A percentile compares a stretch with the other conserved stretches of the same genome.
phyloP scores from a whole-genome alignment of 2,329 filamentous ascomycete species.

The Trichophyton rubrum region DNA sequence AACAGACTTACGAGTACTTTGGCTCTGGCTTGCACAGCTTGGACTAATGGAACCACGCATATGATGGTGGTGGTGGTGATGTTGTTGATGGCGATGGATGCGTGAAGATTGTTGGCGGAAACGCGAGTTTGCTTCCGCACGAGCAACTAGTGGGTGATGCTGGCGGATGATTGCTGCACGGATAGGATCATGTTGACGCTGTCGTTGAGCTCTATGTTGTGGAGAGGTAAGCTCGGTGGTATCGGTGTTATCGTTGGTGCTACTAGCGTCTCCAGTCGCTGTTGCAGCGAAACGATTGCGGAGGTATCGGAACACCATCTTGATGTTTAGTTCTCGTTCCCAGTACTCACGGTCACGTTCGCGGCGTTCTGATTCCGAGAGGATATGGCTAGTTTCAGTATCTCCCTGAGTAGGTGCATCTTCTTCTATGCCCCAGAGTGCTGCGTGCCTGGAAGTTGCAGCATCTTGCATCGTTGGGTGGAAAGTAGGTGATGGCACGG shows the following conservation, averaged over 20 bases:
- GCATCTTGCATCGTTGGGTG: conserved; percentile 36
- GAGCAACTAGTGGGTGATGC: conserved; percentile 72
- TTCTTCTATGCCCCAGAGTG: conserved; percentile 56
- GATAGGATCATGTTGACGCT: conserved; percentile 50
- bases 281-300: conserved; percentile 53
- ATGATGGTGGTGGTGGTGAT: conserved; percentile 21
- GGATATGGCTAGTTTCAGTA: conserved; percentile 8
- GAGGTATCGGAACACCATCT: conserved; percentile 81
- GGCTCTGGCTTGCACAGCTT: conserved; percentile 76
- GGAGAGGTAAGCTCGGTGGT: conserved; percentile 19
- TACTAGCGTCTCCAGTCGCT: conserved; percentile 24
- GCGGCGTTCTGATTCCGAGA: conserved; percentile 22
- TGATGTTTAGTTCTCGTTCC: conserved; percentile 84
- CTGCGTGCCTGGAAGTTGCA: conserved; percentile 37
- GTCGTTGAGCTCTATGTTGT: conserved; percentile 25
- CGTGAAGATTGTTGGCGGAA: conserved; percentile 32
- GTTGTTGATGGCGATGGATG: conserved; percentile 23
- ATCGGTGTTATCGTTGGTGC: conserved; percentile 29
- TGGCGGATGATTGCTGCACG: conserved; percentile 75
- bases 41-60: conserved; percentile 35
- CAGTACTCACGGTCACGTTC: conserved; percentile 63
- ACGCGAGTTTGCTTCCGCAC: conserved; percentile 34
- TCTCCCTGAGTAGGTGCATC: conserved; percentile 21
- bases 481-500: conserved; percentile 35
- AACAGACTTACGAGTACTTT: conserved; percentile 53